phyloP scores from a whole-genome alignment of 305 asterid species.

The Fraxinus latifolia region DNA sequence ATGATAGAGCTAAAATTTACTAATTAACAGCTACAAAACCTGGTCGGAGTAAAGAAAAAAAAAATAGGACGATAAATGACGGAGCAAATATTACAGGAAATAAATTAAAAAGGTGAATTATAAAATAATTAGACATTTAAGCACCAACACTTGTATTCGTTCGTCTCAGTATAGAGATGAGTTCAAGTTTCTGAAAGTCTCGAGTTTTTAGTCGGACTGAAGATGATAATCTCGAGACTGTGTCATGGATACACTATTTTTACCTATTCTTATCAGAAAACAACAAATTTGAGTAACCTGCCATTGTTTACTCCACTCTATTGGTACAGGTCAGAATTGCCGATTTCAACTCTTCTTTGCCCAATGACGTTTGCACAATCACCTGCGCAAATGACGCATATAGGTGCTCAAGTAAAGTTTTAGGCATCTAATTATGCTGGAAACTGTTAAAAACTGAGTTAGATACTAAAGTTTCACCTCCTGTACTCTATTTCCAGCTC shows the following conservation, averaged over 20 bases:
- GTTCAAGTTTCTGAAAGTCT: neutral
- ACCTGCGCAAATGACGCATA: conserved; percentile 43
- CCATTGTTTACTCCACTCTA: conserved; percentile 50
- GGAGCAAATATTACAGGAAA: neutral
- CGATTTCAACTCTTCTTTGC: conserved; percentile 74
- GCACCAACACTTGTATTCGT: neutral
- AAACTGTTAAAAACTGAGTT: neutral
- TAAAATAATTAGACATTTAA: neutral
- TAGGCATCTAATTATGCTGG: neutral
- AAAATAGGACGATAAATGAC: neutral
- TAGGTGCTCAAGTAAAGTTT: neutral
- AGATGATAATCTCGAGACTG: neutral
- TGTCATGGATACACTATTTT: neutral
- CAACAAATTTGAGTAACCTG: neutral
- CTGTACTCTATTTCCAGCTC: conserved; percentile 84
- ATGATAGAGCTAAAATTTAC: neutral
- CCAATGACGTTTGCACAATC: conserved; percentile 61
- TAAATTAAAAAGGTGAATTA: neutral
- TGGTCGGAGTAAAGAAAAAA: neutral
- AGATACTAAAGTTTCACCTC: conserved; percentile 48
- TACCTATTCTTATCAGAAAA: neutral
- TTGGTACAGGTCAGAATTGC: conserved; percentile 74
- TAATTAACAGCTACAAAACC: neutral
- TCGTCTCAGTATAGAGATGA: neutral
- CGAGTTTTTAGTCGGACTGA: neutral